Evolutionary conservation across 768 basidiomycete genomes (phyloP).

Genomic region (Termitomyces sp.): DNA sequence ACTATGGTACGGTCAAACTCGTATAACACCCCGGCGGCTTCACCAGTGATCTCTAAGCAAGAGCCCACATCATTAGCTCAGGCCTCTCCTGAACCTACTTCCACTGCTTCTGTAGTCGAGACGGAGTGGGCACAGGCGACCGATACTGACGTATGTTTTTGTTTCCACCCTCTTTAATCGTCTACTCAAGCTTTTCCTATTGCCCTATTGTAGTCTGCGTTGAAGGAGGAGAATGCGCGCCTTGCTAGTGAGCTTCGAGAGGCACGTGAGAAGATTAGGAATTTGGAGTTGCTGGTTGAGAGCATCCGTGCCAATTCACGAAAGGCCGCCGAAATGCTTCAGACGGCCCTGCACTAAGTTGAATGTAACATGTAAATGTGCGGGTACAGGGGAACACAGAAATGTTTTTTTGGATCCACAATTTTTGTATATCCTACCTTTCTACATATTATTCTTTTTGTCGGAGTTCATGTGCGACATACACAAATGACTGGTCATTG

Average conservation of each 20-base stretch:
- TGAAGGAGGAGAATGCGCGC: conserved; percentile 56
- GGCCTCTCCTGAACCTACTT: conserved; percentile 13
- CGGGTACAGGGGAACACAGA: not conserved
- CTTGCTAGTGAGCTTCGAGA: conserved; percentile 69
- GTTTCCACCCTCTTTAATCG: not conserved
- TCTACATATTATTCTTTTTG: not conserved
- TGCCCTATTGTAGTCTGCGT: conserved; percentile 4
- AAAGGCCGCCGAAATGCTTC: conserved; percentile 65
- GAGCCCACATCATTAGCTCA: conserved; percentile 12
- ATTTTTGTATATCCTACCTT: not conserved
- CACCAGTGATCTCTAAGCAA: conserved; percentile 16
- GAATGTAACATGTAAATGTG: not conserved
- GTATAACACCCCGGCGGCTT: conserved; percentile 23
- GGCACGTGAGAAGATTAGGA: conserved; percentile 75
- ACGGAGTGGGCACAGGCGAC: conserved; percentile 17
- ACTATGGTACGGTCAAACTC: conserved; percentile 16
- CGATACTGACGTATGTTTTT: conserved; percentile 22
- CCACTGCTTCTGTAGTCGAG: conserved; percentile 9
- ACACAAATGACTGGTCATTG: not conserved
- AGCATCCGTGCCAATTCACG: conserved; percentile 67
- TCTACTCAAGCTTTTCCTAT: not conserved
- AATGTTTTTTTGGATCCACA: not conserved
- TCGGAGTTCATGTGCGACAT: not conserved
- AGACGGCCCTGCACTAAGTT: not conserved
- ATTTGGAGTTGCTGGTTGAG: conserved; percentile 81